Percentiles rank a stretch among this genome's conserved stretches.
Evolutionary conservation across 1,284 basidiomycete genomes (phyloP).

Genomic region (Malassezia sympodialis): DNA sequence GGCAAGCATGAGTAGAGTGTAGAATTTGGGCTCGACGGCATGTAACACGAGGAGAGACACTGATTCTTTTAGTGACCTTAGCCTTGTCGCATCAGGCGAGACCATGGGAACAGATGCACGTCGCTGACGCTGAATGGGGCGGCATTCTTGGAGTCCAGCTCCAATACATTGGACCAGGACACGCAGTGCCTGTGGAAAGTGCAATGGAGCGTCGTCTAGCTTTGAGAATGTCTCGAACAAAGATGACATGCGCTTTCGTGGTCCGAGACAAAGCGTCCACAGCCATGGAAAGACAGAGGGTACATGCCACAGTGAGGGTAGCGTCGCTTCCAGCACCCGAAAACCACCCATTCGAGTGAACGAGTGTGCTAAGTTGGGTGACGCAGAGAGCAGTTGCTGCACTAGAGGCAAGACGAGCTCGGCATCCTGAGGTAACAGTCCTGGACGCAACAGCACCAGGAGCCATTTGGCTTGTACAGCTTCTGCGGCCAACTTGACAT

Average conservation of each 20-base stretch:
- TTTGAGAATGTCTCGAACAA: conserved; percentile 58
- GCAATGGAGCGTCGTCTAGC: not conserved
- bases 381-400: conserved; percentile 19
- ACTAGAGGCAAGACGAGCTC: conserved; percentile 25
- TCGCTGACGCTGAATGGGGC: not conserved
- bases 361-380: conserved; percentile 31
- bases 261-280: conserved; percentile 57
- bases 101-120: conserved; percentile 3
- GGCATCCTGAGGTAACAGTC: conserved; percentile 21
- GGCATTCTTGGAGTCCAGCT: conserved; percentile 18
- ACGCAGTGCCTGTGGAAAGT: conserved; percentile 23
- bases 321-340: conserved; percentile 61
- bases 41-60: conserved; percentile 23
- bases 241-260: conserved; percentile 50
- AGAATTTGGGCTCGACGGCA: conserved; percentile 11
- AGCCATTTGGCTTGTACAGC: conserved; percentile 32
- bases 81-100: not conserved
- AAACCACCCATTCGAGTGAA: conserved; percentile 55
- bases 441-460: conserved; percentile 34
- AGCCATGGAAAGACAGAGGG: conserved; percentile 56
- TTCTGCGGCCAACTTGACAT: conserved; percentile 16
- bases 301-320: conserved; percentile 62
- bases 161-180: conserved; percentile 30
- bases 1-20: conserved; percentile 30
- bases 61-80: conserved; percentile 21